Percentiles rank a stretch among this genome's conserved stretches.
Evolutionary conservation across 441 rosid genomes (phyloP).

Genomic region (Erodium texanum): DNA sequence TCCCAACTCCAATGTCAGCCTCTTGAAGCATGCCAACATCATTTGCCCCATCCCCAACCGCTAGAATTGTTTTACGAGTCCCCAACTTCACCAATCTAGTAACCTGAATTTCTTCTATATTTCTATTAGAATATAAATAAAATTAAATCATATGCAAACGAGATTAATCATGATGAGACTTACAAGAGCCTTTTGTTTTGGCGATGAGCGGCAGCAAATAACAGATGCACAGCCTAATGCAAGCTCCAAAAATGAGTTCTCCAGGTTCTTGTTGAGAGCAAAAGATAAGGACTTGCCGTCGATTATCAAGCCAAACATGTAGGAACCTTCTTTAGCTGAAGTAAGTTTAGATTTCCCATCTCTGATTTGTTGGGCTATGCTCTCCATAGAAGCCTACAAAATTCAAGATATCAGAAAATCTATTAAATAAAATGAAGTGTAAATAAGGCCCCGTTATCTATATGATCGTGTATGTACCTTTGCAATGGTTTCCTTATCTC

Average conservation of each 20-base stretch:
- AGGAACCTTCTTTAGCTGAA: constrained; percentile 42
- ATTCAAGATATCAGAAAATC: constrained; percentile 13
- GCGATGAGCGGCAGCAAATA: constrained; percentile 96
- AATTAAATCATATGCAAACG: not conserved
- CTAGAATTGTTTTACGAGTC: constrained; percentile 60
- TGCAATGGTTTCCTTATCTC: constrained; percentile 52
- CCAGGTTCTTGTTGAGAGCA: constrained; percentile 1
- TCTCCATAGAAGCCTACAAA: constrained; percentile 57
- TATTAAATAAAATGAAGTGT: not conserved
- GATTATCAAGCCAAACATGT: constrained; percentile 68
- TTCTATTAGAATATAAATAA: not conserved
- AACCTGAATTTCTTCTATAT: constrained; percentile 35
- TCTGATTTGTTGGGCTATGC: constrained; percentile 44
- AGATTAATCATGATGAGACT: constrained; percentile 14
- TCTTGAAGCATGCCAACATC: constrained; percentile 99
- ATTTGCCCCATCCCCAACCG: constrained; percentile 87
- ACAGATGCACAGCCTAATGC: constrained; percentile 90
- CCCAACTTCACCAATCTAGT: constrained; percentile 64
- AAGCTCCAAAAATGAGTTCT: constrained; percentile 49
- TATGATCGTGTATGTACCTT: constrained; percentile 16
- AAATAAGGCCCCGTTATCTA: not conserved
- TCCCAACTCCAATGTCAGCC: constrained; percentile 87
- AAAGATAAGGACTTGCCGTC: constrained; percentile 39
- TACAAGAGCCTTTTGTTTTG: constrained; percentile 95
- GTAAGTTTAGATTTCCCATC: constrained; percentile 45